Conservation (phyloP, 208 protist genomes). For the Trypanosoma brucei region DNA sequence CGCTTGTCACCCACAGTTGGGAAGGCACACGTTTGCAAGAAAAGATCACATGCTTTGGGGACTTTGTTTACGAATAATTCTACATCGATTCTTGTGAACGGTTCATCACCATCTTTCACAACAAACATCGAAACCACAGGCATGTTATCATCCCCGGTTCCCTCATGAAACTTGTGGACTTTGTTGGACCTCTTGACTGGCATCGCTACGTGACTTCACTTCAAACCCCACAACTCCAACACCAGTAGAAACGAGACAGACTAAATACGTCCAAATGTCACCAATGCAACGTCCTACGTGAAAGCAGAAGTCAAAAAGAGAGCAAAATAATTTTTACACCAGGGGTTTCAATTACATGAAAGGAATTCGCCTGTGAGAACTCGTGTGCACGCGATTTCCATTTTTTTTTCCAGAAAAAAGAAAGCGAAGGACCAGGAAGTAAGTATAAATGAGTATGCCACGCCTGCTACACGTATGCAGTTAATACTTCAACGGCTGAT, state of each 20-base stretch:
- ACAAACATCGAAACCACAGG: constrained; percentile 28
- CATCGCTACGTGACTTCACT: constrained; percentile 19
- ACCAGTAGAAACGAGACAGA: constrained; percentile 2
- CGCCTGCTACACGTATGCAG: not conserved
- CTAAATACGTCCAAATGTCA: not conserved
- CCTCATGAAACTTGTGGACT: constrained; percentile 27
- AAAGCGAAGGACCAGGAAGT: too few relatives aligned
- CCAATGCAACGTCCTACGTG: too few relatives aligned
- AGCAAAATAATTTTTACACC: constrained; percentile 9
- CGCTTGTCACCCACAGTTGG: constrained; percentile 41
- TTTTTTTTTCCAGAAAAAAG: too few relatives aligned
- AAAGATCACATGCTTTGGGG: constrained; percentile 74
- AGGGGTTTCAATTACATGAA: constrained; percentile 2
- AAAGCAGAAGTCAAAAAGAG: not conserved
- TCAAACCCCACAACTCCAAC: constrained; percentile 13
- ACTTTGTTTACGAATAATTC: constrained; percentile 31
- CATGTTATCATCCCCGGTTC: constrained; percentile 18
- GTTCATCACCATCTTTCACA: constrained; percentile 25
- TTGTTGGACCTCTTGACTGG: constrained; percentile 14
- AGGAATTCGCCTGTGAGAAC: too few relatives aligned
- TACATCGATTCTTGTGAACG: constrained; percentile 25
- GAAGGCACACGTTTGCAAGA: constrained; percentile 41
- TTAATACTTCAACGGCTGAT: constrained; percentile 79
- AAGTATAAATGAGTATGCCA: constrained; percentile 6
- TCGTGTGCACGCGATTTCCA: too few relatives aligned